Base-by-base conservation (phyloP, 306 rosid species). In the Betula pendula region DNA sequence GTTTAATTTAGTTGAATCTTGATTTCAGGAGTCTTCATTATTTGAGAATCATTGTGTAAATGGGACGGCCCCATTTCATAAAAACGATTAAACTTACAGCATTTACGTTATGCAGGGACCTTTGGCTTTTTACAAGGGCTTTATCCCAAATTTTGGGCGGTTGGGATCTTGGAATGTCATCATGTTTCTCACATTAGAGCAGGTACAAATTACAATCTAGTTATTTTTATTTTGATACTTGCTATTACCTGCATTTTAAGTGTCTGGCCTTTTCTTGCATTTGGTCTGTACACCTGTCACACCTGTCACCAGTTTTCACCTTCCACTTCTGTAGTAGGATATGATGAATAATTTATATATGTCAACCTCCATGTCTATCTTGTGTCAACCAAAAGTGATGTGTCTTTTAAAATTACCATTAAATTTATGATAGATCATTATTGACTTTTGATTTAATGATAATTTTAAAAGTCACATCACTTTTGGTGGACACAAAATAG, bases 151-250 rank as follows among this genome's bases (percentile, higher is more conserved):
- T 84, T 95, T 90, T 53, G 96, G 97, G 75, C 88, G 98, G 78
- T 86, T 95, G 52, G 98, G 98, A 85, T 92, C 98, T 3, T 95
- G 98, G 98, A 95, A 95, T 66, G 98, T 95, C 84, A 88, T 95
- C 87, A 95, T 95, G 98, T 95, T 95, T 78, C 87, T 95, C 78
- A 92, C 98, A 69, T 82, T 95, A 78, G 98, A 95, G 73, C 98
- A 95, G 97, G 98, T 95, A 83, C 73, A 77, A 52, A 7, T 70
- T 79, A 10, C 65, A 70, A 29, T n/a, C 16, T 58, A 16, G n/a
- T 35, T 44, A 2, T 45, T 29, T 74, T 68, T 73, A 51, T n/a
- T n/a, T n/a, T n/a, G n/a, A n/a, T n/a, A n/a, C n/a, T n/a, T n/a
- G n/a, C 24, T 14, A 15, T 10, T 75, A 6, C 20, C 45, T 58